phyloP scores from a whole-genome alignment of 768 basidiomycete genomes.

The Suillus luteus region DNA sequence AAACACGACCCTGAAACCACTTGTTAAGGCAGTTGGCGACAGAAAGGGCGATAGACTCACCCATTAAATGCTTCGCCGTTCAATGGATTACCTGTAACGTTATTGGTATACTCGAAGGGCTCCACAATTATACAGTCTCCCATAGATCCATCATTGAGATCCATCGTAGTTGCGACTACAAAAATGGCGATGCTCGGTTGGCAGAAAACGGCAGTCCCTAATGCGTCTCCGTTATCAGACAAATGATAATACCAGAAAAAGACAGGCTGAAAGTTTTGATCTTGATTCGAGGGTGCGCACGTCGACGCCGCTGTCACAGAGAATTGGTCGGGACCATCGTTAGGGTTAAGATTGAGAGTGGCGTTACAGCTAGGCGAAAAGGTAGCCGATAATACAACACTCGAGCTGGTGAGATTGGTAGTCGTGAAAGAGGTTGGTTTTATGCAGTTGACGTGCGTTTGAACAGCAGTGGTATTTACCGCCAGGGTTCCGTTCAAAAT shows the following conservation, averaged over 20 bases:
- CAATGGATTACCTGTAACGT: conserved; percentile 49
- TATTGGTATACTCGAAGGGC: conserved; percentile 43
- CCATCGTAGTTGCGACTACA: conserved; percentile 44
- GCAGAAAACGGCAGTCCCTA: conserved; percentile 60
- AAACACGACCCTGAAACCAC: conserved; percentile 42
- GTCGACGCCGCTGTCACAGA: conserved; percentile 44
- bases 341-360: conserved; percentile 40
- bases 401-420: conserved; percentile 19
- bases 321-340: conserved; percentile 46
- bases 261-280: conserved; percentile 51
- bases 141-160: conserved; percentile 46
- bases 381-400: conserved; percentile 43
- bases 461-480: conserved; percentile 52
- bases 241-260: conserved; percentile 67
- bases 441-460: conserved; percentile 49
- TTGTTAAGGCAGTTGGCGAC: conserved; percentile 1
- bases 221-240: conserved; percentile 28
- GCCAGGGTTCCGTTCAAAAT: conserved; percentile 55
- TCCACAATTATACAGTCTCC: conserved; percentile 36
- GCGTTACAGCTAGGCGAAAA: conserved; percentile 51
- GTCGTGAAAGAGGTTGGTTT: conserved; percentile 37
- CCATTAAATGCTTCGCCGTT: conserved; percentile 60
- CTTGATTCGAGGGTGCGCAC: conserved; percentile 30
- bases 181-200: conserved; percentile 48
- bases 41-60: conserved; percentile 36